Evolutionary conservation across 2,329 filamentous ascomycete species (phyloP).

Genomic region (Xylariaceae sp.): DNA sequence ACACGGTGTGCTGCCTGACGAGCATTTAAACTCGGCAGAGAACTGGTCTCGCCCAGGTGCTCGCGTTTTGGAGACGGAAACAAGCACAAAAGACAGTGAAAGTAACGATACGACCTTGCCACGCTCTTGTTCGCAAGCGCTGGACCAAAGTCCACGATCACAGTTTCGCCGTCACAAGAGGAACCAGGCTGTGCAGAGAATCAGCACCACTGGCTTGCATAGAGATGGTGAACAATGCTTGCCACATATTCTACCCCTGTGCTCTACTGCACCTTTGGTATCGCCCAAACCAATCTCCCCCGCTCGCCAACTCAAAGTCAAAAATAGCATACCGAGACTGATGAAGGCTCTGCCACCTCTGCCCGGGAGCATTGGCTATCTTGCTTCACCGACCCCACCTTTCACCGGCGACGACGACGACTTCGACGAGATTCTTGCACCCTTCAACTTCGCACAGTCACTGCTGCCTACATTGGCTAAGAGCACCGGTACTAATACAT

Average conservation of each 20-base stretch:
- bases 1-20: no score
- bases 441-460: slow-evolving; percentile 15
- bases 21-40: no score
- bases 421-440: slow-evolving; percentile 20
- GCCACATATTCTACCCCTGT: slow-evolving; percentile 20
- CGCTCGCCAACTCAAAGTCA: slow-evolving; percentile 34
- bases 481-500: no score
- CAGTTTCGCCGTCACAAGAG: slow-evolving; percentile 19
- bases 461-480: not conserved
- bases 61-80: no score
- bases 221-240: slow-evolving; percentile 18
- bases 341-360: slow-evolving; percentile 46
- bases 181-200: slow-evolving; percentile 18
- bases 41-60: no score
- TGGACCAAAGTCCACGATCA: no score
- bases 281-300: slow-evolving; percentile 44
- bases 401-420: slow-evolving; percentile 17
- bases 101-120: no score
- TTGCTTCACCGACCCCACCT: slow-evolving; percentile 12
- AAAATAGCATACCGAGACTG: slow-evolving; percentile 42
- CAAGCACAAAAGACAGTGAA: no score
- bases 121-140: no score
- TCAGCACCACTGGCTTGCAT: slow-evolving; percentile 18
- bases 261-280: slow-evolving; percentile 28
- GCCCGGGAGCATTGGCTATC: slow-evolving; percentile 25